Evolutionary conservation across 2,329 filamentous ascomycete species (phyloP).

Genomic region (Epichloe scottii): DNA sequence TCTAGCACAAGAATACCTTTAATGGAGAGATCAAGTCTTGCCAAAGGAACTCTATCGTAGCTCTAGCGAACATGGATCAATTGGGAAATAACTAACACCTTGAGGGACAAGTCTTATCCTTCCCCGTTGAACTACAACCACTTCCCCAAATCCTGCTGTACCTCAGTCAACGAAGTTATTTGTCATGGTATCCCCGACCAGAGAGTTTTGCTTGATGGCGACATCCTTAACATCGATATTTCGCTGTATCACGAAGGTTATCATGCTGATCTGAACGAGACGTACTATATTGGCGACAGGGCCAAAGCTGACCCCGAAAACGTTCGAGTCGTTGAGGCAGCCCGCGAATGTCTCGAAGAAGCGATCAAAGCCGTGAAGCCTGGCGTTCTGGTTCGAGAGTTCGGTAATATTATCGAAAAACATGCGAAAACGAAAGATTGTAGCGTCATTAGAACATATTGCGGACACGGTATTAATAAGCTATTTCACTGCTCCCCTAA

Average conservation of each 20-base stretch:
- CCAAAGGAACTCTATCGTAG: not conserved
- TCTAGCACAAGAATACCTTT: not conserved
- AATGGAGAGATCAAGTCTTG: not conserved
- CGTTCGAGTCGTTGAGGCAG: conserved; percentile 81
- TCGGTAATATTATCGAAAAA: conserved; percentile 91
- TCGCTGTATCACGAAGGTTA: conserved; percentile 90
- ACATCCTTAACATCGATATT: conserved; percentile 95
- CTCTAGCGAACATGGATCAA: not conserved
- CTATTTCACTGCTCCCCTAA: conserved; percentile 91
- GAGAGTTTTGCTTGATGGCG: conserved; percentile 73
- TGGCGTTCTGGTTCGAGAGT: conserved; percentile 82
- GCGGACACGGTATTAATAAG: conserved; percentile 87
- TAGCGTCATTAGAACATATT: conserved; percentile 90
- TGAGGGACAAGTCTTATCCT: conserved; percentile 72
- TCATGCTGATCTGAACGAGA: conserved; percentile 95
- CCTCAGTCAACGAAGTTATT: conserved; percentile 92
- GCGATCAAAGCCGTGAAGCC: conserved; percentile 89
- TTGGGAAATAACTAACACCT: not conserved
- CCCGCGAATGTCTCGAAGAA: conserved; percentile 79
- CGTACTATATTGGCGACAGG: conserved; percentile 91
- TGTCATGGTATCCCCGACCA: conserved; percentile 97
- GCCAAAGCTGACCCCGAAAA: conserved; percentile 73
- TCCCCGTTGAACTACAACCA: conserved; percentile 90
- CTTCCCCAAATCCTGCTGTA: conserved; percentile 97
- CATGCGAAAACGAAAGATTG: conserved; percentile 76